Percentiles rank a stretch among this genome's conserved stretches.
Conservation (phyloP, 202 grass and related monocot genomes). For the Zizania palustris region DNA sequence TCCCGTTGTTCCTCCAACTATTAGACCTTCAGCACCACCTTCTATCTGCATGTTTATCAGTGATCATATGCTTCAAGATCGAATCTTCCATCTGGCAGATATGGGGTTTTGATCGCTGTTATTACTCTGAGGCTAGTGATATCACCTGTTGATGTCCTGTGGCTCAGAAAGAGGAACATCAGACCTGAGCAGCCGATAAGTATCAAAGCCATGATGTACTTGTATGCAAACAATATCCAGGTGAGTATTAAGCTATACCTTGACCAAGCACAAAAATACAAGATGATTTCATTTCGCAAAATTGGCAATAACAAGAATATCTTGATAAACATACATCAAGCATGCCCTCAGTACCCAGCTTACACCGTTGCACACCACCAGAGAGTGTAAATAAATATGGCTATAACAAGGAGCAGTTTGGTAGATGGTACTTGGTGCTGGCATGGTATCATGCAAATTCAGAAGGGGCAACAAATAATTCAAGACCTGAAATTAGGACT, state of each 20-base stretch:
- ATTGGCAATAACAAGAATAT: neutral
- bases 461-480: constrained; percentile 1
- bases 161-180: constrained; percentile 18
- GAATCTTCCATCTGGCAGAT: constrained; percentile 94
- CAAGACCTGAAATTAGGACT: neutral
- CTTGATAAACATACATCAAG: constrained; percentile 4
- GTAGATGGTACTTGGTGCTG: neutral
- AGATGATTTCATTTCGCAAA: neutral
- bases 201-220: neutral
- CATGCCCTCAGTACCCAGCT: too few relatives aligned
- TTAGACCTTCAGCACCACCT: constrained; percentile 79
- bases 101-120: constrained; percentile 86
- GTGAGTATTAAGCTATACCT: neutral
- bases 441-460: neutral
- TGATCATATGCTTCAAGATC: constrained; percentile 96
- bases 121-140: constrained; percentile 71
- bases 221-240: neutral
- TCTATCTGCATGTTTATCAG: constrained; percentile 83
- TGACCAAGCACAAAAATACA: neutral
- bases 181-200: constrained; percentile 14
- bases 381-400: constrained; percentile 3
- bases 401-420: neutral
- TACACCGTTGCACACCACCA: neutral
- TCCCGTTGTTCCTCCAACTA: constrained; percentile 88
- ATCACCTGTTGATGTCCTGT: constrained; percentile 76